These are phyloP conservation scores for Colletotrichum orchidophilum DNA, from an alignment of 2,329 filamentous ascomycete species.

Conservation along the genomic window DNA sequence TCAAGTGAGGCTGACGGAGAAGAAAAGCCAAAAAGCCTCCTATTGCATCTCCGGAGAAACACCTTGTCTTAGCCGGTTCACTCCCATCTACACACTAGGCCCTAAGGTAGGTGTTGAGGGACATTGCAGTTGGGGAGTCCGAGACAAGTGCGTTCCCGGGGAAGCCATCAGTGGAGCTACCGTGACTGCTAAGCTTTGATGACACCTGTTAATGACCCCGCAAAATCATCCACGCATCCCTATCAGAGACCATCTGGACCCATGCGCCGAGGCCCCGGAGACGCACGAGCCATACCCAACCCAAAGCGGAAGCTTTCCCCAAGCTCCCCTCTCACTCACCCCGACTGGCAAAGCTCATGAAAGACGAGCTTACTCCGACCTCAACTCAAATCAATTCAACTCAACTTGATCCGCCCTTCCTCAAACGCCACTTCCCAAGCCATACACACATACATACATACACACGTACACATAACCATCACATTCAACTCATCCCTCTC, in stretches of 20 bases:
- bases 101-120: neutral
- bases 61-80: too few relatives aligned
- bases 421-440: neutral
- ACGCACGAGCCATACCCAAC: conserved; percentile 7
- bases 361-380: conserved; percentile 2
- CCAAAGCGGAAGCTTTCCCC: conserved; percentile 13
- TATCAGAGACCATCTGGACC: conserved; percentile 10
- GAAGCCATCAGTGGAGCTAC: neutral
- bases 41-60: too few relatives aligned
- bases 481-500: neutral
- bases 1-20: too few relatives aligned
- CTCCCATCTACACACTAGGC: neutral
- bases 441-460: neutral
- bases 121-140: conserved; percentile 10
- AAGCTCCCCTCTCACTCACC: conserved; percentile 9
- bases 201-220: conserved; percentile 5
- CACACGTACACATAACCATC: too few relatives aligned
- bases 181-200: conserved; percentile 1
- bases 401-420: neutral
- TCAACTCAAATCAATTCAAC: neutral
- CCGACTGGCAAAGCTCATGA: neutral
- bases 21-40: too few relatives aligned
- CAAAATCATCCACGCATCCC: neutral
- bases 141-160: conserved; percentile 25
- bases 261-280: neutral